These are phyloP conservation scores for Lophiostoma macrostomum DNA, from an alignment of 495 filamentous ascomycete genomes.

Conservation along the genomic window DNA sequence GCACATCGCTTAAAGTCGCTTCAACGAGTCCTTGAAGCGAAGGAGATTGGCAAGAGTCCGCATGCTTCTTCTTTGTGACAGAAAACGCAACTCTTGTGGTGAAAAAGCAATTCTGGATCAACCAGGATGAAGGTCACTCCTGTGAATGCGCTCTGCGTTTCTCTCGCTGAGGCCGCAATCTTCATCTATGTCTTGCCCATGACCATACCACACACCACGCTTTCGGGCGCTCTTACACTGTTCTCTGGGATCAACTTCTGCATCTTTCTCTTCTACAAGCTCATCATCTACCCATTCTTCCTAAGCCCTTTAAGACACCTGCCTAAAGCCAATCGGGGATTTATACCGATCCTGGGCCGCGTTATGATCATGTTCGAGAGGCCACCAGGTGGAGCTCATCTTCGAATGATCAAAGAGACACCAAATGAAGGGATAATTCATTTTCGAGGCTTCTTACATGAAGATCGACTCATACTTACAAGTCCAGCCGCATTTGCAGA, in stretches of 20 bases:
- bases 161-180: no score
- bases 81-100: no score
- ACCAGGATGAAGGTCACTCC: no score
- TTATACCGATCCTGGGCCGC: slow-evolving; percentile 29
- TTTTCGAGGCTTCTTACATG: slow-evolving; percentile 34
- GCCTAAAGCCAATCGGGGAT: slow-evolving; percentile 13
- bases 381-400: slow-evolving; percentile 17
- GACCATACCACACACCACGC: no score
- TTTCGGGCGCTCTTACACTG: no score
- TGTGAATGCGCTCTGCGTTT: no score
- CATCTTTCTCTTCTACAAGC: slow-evolving; percentile 1
- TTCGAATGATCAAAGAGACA: slow-evolving; percentile 29
- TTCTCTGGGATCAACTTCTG: slow-evolving; percentile 23
- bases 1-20: no score
- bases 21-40: no score
- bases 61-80: no score
- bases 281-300: slow-evolving; percentile 31
- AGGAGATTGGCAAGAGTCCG: no score
- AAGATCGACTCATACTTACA: slow-evolving; percentile 31
- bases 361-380: slow-evolving; percentile 26
- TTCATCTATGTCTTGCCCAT: no score
- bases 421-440: slow-evolving; percentile 37
- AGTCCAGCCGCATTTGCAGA: slow-evolving; percentile 35
- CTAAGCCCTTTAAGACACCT: slow-evolving; percentile 33
- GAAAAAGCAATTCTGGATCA: no score